A percentile compares a stretch with the other conserved stretches of the same genome.
These are phyloP conservation scores for Erythrobasidium yunnanense DNA, from an alignment of 768 basidiomycete genomes.

Conservation along the genomic window DNA sequence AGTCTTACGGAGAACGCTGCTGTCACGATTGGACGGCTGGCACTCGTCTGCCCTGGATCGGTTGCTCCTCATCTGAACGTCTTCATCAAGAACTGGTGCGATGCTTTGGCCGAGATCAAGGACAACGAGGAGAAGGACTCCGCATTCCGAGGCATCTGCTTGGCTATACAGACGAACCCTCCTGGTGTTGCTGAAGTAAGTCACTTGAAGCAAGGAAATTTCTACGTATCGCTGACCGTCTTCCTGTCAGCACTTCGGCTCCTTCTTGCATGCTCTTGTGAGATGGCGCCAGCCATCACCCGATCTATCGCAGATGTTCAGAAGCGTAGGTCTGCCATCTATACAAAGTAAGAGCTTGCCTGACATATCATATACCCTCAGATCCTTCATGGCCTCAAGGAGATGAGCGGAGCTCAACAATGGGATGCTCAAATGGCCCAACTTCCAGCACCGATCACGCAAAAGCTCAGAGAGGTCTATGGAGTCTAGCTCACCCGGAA, in stretches of 20 bases:
- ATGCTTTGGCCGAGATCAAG: constrained; percentile 80
- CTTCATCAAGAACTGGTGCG: constrained; percentile 80
- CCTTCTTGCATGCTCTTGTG: constrained; percentile 97
- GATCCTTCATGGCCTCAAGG: constrained; percentile 78
- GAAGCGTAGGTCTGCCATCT: constrained; percentile 44
- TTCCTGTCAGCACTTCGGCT: constrained; percentile 63
- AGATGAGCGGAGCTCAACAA: constrained; percentile 61
- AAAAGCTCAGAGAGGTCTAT: constrained; percentile 75
- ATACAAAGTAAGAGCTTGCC: background rate
- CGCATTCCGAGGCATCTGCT: constrained; percentile 93
- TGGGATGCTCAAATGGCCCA: constrained; percentile 73
- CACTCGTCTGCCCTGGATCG: constrained; percentile 74
- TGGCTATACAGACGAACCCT: constrained; percentile 87
- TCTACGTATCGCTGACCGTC: background rate
- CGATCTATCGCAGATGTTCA: constrained; percentile 89
- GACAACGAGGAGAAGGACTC: constrained; percentile 99
- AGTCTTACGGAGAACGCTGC: constrained; percentile 96
- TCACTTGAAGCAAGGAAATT: constrained; percentile 22
- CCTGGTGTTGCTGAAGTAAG: constrained; percentile 80
- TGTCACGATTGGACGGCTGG: constrained; percentile 91
- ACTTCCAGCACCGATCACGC: constrained; percentile 80
- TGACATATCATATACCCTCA: constrained; percentile 36
- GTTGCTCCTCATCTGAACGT: constrained; percentile 80
- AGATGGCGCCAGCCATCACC: constrained; percentile 86
- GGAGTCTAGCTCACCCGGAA: constrained; percentile 50